Evolutionary conservation across 768 basidiomycete genomes (phyloP), one percentile per base, ranked within the genome.

Genomic region (Leccinum barrowsii): DNA sequence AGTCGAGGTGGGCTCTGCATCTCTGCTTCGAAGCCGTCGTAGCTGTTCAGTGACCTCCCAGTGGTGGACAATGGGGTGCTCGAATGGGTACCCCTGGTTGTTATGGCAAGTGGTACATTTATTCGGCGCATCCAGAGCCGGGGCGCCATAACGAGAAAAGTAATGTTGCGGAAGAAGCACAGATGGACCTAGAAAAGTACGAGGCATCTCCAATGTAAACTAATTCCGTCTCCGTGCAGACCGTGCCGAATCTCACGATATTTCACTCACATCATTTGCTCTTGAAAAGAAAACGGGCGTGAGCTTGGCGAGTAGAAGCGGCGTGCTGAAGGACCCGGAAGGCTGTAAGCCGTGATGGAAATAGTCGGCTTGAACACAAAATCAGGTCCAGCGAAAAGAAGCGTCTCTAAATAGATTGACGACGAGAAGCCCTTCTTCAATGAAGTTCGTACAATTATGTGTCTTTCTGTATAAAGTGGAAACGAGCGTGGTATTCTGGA

Each of bases 11-110:
- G 49, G 7, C 42, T 11, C 12, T 34, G n/a, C 17, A 17, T 42
- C 54, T 37, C 54, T 48, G 28, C 34, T 40, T 42, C 48, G 49
- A 54, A 42, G 40, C 21, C 54, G 42, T 32, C 21, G 22, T 28
- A 7, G 37, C 32, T 8, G 17, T 11, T 5, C 13, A 22, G 13
- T 24, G 40, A 52, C 13, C 17, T 7, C 12, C 15, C 13, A 35
- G n/a, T 19, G 12, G n/a, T 19, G 46, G 56, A n/a, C 28, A 59
- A 21, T 10, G 37, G 26, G 46, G 50, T 47, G 24, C 65, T 59
- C 21, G 12, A 47, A 63, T 2, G 5, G 37, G 54, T 22, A 35
- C 30, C 61, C 56, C 17, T 67, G 50, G 65, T 65, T 50, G 30
- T 57, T 59, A 66, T 59, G 54, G 60, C 52, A 65, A 32, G 21